Base-by-base conservation (phyloP, 257 asterid genomes). In the Jacaranda copaia region DNA sequence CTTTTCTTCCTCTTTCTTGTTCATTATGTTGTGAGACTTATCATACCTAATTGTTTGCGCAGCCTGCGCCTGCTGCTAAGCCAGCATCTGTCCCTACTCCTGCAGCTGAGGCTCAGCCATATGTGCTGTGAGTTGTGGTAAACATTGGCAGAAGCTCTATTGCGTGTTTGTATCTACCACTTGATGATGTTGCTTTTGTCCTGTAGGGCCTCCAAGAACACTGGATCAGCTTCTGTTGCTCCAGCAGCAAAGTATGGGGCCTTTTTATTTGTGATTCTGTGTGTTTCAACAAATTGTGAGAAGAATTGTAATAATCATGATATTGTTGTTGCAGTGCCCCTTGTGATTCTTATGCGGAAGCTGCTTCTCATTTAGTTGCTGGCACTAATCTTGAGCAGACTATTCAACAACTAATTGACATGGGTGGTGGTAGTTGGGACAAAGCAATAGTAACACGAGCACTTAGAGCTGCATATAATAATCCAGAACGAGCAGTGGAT, bases 371-470 rank as follows among this genome's bases (percentile, higher is more conserved):
- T 85, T 76, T 88, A 81, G 93, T 86, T 65, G 84, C 84, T 52
- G 89, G 81, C 68, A 82, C 69, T 72, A 84, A 77, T 85, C 80
- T 87, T 39, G 97, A 93, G 74, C 85, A 79, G 73, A 88, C 93
- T 15, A 84, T 91, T 77, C 93, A 93, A 83, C 94, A 93, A 73
- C 71, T 93, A 76, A 79, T 93, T 81, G 97, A 93, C 82, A 85
- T 93, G 96, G 98, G 98, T 14, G 98, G 97, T 61, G 98, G 96
- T 52, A 86, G 83, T 61, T 93, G 98, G 98, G 92, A 92, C 87
- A 90, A 80, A 79, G 93, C 90, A 79, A 89, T 86, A 8, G 97
- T 91, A 55, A 80, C 82, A 5, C 93, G 89, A 59, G 98, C 98
- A 35, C 96, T 93, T 81, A 89, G 86, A 39, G 98, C 97, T 81